These are phyloP conservation scores for Wallacemonas collosoma DNA, from an alignment of 208 protist species.

Conservation along the genomic window DNA sequence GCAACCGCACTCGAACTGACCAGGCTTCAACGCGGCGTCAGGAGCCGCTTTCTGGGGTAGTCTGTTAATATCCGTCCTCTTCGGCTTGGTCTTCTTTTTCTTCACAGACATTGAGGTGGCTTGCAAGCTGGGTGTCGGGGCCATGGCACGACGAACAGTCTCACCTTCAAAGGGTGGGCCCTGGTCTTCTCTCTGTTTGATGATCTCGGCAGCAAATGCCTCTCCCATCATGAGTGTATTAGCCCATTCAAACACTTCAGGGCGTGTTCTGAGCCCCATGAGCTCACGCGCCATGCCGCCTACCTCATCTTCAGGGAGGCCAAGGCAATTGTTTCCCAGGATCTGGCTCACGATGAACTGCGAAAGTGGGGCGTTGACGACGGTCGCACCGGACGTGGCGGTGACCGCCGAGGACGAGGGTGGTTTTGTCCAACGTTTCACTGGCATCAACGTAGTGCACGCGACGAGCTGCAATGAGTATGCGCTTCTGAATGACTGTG, in stretches of 20 bases:
- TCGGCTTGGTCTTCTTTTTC: constrained; percentile 29
- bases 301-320: constrained; percentile 71
- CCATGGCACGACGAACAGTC: not conserved
- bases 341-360: constrained; percentile 71
- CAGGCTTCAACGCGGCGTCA: constrained; percentile 54
- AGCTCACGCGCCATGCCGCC: constrained; percentile 66
- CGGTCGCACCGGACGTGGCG: constrained; percentile 15
- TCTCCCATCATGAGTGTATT: constrained; percentile 81
- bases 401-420: not conserved
- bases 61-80: constrained; percentile 31
- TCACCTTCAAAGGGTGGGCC: constrained; percentile 72
- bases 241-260: constrained; percentile 76
- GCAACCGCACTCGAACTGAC: constrained; percentile 85
- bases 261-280: constrained; percentile 42
- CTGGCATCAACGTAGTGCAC: constrained; percentile 33
- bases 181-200: constrained; percentile 49
- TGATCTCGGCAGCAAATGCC: constrained; percentile 63
- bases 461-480: not conserved
- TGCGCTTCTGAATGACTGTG: too few relatives aligned
- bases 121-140: not conserved
- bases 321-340: constrained; percentile 71
- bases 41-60: constrained; percentile 23
- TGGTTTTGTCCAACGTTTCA: constrained; percentile 58
- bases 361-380: constrained; percentile 26
- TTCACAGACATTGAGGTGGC: not conserved